These are phyloP conservation scores for Friedmanniomyces simplex DNA, from an alignment of 495 filamentous ascomycete species.

Conservation along the genomic window DNA sequence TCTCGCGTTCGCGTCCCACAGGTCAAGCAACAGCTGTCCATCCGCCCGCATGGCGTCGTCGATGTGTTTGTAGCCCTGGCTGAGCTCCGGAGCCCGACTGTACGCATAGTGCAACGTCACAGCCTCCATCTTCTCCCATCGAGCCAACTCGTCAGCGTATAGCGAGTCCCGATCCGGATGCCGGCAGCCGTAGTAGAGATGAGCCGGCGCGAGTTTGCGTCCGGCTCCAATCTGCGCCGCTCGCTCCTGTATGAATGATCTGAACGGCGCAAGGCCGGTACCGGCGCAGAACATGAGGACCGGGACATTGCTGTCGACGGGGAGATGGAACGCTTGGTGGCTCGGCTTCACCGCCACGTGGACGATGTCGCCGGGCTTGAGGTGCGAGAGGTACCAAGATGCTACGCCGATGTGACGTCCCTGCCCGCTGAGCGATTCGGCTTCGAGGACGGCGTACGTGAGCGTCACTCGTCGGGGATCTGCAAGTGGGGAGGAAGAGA, in stretches of 20 bases:
- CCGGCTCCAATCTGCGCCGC: slow-evolving; percentile 24
- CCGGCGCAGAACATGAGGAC: slow-evolving; percentile 35
- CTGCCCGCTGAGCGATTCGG: slow-evolving; percentile 36
- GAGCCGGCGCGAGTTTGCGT: slow-evolving; percentile 23
- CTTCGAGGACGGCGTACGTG: slow-evolving; percentile 56
- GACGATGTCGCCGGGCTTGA: slow-evolving; percentile 49
- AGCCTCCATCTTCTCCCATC: slow-evolving; percentile 24
- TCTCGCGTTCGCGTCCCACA: slow-evolving; percentile 24
- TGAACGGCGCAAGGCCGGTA: slow-evolving; percentile 28
- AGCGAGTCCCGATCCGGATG: slow-evolving; percentile 19
- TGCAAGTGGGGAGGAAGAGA: slow-evolving; percentile 62
- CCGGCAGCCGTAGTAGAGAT: slow-evolving; percentile 28
- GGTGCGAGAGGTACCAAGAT: slow-evolving; percentile 27
- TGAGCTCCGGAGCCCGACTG: slow-evolving; percentile 12
- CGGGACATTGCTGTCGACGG: slow-evolving; percentile 44
- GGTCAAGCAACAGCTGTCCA: slow-evolving; percentile 14
- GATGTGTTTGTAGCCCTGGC: slow-evolving; percentile 17
- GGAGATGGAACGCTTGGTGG: slow-evolving; percentile 56
- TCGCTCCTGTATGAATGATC: slow-evolving; percentile 29
- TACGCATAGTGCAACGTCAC: slow-evolving; percentile 24
- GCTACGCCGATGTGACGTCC: slow-evolving; percentile 21
- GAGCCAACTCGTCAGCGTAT: slow-evolving; percentile 18
- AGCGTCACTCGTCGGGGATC: slow-evolving; percentile 51
- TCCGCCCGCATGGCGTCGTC: slow-evolving; percentile 7
- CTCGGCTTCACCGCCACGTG: slow-evolving; percentile 50